Evolutionary conservation across 1,139 yeast species (phyloP), one percentile per base, ranked within the genome.

Genomic region (Candida mesenterica): DNA sequence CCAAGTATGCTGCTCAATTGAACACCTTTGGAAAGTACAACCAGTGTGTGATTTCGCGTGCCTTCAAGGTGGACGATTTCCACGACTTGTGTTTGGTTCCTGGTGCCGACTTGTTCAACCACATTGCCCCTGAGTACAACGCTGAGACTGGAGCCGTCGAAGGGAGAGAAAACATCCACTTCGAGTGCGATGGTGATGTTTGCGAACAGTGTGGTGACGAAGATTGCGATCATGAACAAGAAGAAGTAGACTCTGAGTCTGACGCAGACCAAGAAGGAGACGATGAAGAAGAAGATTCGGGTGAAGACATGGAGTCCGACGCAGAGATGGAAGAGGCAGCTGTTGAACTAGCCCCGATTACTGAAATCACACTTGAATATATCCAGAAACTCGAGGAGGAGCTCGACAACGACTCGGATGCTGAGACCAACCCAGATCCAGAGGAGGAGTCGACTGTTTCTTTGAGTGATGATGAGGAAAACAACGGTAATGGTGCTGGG

Each of bases 31-130:
- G 80, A 2, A 70, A 72, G 9, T 60, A 65, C 13, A 71, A 77
- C 3, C 77, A 71, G 50, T 72, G 80, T 1, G 79, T 87, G 10
- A 77, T 89, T 0, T 79, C 95, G 1, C 69, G 96, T 40, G 89
- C 90, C 1, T 88, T 89, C 54, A 81, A 80, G 36, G 79, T 90
- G 14, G 97, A 90, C 55, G 72, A 69, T 32, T 88, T 62, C 54
- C 86, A 82, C 48, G 85, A 81, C 18, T 70, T 83, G 27, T 86
- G 85, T 0, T 62, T 90, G 41, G 96, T 89, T 20, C 96, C 97
- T 0, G 90, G 90, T 12, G 97, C 96, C 0, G 96, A 90, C 57
- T 63, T 90, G 33, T 89, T 89, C 62, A 89, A 89, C 48, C 96
- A 88, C 53, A 63, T 75, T 26, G 72, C 73, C 7, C 70, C 66